Evolutionary conservation across 2,329 filamentous ascomycete genomes (phyloP), one percentile per base, ranked within the genome.

Genomic region (Bimuria novae-zelandiae): DNA sequence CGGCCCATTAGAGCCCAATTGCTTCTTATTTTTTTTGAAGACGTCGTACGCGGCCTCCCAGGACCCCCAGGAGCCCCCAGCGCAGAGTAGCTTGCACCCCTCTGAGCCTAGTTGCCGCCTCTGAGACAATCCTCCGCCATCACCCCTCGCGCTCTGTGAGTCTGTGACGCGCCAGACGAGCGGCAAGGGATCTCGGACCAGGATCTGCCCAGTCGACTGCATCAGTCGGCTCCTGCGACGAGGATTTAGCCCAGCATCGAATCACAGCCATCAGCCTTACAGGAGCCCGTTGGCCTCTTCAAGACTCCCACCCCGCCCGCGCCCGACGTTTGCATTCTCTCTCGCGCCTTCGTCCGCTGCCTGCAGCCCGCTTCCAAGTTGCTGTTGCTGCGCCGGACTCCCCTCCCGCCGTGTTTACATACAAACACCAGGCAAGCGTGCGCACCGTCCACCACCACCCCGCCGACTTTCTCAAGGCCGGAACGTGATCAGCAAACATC

Each of bases 191-290:
- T 44, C 44, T 40, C 22, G 35, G 50, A 47, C 50, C 53, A 54
- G 50, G 36, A 42, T 48, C 45, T 52, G 57, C 52, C 56, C 61
- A 49, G 55, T 55, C 42, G n/a, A n/a, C n/a, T n/a, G n/a, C n/a
- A n/a, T n/a, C n/a, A n/a, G n/a, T n/a, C n/a, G n/a, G n/a, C n/a
- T n/a, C n/a, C n/a, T n/a, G n/a, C 39, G 57, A 56, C 55, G 54
- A 39, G 44, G 14, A 32, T 59, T 59, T 57, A 57, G 51, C 60
- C 57, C 56, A 29, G 36, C 57, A 49, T 54, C 61, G 57, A 64
- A 62, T 63, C 62, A 62, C 51, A 45, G 44, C 46, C n/a, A n/a
- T 54, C 62, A 63, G 60, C 59, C 60, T 56, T 63, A 61, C 56
- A n/a, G 49, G 40, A 25, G 1, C 17, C 42, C 30, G 17, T 22